phyloP scores from a whole-genome alignment of 768 basidiomycete species.

The Kwoniella heveanensis region DNA sequence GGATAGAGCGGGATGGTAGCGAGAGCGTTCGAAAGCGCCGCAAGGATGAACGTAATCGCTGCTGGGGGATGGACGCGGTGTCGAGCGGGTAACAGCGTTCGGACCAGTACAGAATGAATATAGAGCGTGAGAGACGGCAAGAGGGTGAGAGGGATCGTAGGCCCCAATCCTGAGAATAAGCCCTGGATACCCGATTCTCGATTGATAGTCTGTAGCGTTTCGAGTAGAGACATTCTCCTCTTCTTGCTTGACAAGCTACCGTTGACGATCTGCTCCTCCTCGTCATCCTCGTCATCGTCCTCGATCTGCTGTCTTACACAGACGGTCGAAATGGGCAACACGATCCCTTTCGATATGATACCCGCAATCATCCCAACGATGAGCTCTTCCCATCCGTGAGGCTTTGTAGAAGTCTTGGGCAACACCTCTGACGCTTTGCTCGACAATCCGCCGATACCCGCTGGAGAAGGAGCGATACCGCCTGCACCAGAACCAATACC shows the following conservation, averaged over 20 bases:
- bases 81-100: constrained; percentile 28
- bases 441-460: constrained; percentile 31
- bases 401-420: constrained; percentile 1
- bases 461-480: constrained; percentile 20
- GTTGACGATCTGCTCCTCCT: background rate
- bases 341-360: constrained; percentile 39
- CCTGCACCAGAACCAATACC: background rate
- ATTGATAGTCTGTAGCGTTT: constrained; percentile 27
- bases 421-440: constrained; percentile 24
- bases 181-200: constrained; percentile 33
- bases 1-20: constrained; percentile 48
- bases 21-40: constrained; percentile 40
- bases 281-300: constrained; percentile 12
- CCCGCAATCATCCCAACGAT: constrained; percentile 42
- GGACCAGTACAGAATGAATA: constrained; percentile 37
- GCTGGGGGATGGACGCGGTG: constrained; percentile 33
- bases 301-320: constrained; percentile 42
- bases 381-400: constrained; percentile 29
- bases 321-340: constrained; percentile 44
- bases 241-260: background rate
- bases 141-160: constrained; percentile 41
- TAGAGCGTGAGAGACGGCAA: constrained; percentile 47
- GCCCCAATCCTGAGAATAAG: constrained; percentile 37
- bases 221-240: constrained; percentile 8
- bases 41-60: constrained; percentile 35